Evolutionary conservation across 1,139 yeast species (phyloP).

Genomic region (Protomyces inundatus): DNA sequence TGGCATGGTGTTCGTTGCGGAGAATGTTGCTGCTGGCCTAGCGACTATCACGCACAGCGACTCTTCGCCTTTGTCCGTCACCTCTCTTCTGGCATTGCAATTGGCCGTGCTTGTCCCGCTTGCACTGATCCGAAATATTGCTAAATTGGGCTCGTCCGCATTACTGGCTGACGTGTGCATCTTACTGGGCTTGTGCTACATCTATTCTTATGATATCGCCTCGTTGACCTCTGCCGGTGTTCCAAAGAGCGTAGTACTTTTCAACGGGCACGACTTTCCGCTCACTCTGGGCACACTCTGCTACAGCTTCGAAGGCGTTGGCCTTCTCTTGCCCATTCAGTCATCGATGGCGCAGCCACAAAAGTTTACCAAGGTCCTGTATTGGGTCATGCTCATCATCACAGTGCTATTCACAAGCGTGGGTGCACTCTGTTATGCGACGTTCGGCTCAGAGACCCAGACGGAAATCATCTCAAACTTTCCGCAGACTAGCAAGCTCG

Average conservation of each 20-base stretch:
- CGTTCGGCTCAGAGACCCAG: slow-evolving; percentile 74
- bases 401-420: slow-evolving; percentile 69
- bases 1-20: slow-evolving; percentile 87
- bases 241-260: slow-evolving; percentile 51
- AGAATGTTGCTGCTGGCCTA: slow-evolving; percentile 62
- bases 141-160: slow-evolving; percentile 85
- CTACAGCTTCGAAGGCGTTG: slow-evolving; percentile 95
- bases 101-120: slow-evolving; percentile 69
- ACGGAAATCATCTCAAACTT: slow-evolving; percentile 84
- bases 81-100: slow-evolving; percentile 46
- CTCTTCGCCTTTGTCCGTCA: slow-evolving; percentile 7
- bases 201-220: slow-evolving; percentile 62
- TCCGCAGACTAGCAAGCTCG: slow-evolving; percentile 63
- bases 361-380: slow-evolving; percentile 63
- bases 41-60: slow-evolving; percentile 38
- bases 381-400: slow-evolving; percentile 68
- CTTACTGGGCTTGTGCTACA: slow-evolving; percentile 72
- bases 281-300: slow-evolving; percentile 58
- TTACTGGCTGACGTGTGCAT: slow-evolving; percentile 83
- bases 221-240: slow-evolving; percentile 54
- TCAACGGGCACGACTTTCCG: slow-evolving; percentile 53
- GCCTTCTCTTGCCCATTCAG: slow-evolving; percentile 86
- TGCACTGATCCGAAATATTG: slow-evolving; percentile 78
- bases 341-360: slow-evolving; percentile 85
- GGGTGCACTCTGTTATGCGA: slow-evolving; percentile 75